Percentiles rank a stretch among this genome's conserved stretches.
Conservation (phyloP, 164 flowering plant genomes). For the Tinospora cordifolia region DNA sequence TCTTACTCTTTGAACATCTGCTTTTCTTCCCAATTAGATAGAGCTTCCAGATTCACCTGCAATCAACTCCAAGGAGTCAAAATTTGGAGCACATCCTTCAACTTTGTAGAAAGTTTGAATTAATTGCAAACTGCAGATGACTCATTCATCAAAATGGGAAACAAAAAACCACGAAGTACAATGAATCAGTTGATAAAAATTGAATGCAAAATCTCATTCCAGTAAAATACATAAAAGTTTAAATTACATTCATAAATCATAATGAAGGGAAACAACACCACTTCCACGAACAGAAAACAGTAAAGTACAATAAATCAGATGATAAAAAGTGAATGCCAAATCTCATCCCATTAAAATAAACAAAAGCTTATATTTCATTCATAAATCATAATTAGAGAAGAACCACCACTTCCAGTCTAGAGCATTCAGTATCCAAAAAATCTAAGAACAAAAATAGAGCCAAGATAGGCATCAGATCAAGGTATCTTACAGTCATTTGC, state of each 20-base stretch:
- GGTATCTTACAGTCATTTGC: background rate
- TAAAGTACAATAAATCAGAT: background rate
- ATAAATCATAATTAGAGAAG: background rate
- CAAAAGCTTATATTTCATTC: background rate
- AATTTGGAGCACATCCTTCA: constrained; percentile 3
- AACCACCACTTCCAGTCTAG: background rate
- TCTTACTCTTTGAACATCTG: constrained; percentile 87
- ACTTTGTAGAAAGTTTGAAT: background rate
- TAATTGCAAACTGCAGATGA: background rate
- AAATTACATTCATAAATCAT: background rate
- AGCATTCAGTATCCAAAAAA: background rate
- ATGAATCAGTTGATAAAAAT: background rate
- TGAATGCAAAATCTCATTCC: background rate
- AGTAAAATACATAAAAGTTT: background rate
- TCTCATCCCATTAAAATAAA: background rate
- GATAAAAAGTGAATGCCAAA: background rate
- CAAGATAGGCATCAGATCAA: background rate
- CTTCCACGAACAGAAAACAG: background rate
- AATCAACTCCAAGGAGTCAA: constrained; percentile 9
- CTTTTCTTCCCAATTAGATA: constrained; percentile 94
- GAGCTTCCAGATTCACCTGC: constrained; percentile 84
- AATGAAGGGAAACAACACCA: background rate
- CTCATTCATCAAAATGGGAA: background rate
- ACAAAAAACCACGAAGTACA: background rate
- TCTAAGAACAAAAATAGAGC: background rate